phyloP scores from a whole-genome alignment of 2,329 filamentous ascomycete genomes.

The Neurospora sp. region DNA sequence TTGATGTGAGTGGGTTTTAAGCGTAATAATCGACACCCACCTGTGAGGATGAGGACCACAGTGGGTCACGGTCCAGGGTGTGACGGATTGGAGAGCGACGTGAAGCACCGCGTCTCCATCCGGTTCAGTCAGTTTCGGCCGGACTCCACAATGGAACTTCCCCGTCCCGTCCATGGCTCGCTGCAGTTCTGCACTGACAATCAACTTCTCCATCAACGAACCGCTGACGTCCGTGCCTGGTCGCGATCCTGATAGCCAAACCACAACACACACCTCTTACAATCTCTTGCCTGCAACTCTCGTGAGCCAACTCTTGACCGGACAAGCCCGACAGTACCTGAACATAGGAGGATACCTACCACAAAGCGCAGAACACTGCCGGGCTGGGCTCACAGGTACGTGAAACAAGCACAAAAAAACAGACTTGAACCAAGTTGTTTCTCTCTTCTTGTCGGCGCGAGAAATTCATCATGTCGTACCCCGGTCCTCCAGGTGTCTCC shows the following conservation, averaged over 20 bases:
- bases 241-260: neutral
- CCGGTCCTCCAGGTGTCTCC: constrained; percentile 70
- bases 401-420: constrained; percentile 23
- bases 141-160: neutral
- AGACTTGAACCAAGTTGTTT: constrained; percentile 13
- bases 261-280: neutral
- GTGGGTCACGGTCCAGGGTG: neutral
- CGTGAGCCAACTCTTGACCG: constrained; percentile 17
- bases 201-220: neutral
- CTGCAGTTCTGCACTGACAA: neutral
- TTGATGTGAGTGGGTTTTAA: no score
- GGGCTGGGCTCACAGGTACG: constrained; percentile 43
- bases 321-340: neutral
- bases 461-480: constrained; percentile 74
- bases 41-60: neutral
- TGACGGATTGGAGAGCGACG: neutral
- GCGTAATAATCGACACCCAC: neutral
- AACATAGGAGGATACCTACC: constrained; percentile 9
- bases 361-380: constrained; percentile 4
- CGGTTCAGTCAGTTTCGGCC: neutral
- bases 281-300: neutral
- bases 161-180: neutral
- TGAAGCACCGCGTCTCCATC: neutral
- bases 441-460: constrained; percentile 20
- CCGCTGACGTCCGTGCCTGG: neutral